Evolutionary conservation across 2,329 filamentous ascomycete genomes (phyloP).

Genomic region (Elsinoe necatrix): DNA sequence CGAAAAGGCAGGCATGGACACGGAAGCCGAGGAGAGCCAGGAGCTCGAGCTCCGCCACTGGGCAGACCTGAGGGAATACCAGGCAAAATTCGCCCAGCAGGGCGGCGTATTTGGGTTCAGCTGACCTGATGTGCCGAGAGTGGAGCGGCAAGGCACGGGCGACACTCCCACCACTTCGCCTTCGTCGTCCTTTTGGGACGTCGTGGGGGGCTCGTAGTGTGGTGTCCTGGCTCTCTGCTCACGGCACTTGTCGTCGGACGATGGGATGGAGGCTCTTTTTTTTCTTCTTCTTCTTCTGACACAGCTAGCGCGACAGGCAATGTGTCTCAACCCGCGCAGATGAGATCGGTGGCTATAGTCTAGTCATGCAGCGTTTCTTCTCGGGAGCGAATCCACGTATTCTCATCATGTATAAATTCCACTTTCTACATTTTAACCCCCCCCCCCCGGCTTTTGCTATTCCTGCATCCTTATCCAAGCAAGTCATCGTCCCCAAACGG

Average conservation of each 20-base stretch:
- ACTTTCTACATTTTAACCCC: background rate
- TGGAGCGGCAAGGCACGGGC: background rate
- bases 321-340: background rate
- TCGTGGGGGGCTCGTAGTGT: background rate
- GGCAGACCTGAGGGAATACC: slow-evolving; percentile 71
- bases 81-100: slow-evolving; percentile 60
- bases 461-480: too few species aligned
- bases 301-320: background rate
- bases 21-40: slow-evolving; percentile 41
- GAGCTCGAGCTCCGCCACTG: slow-evolving; percentile 69
- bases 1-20: slow-evolving; percentile 46
- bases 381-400: background rate
- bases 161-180: background rate
- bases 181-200: background rate
- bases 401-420: slow-evolving; percentile 10
- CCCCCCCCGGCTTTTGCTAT: too few species aligned
- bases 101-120: slow-evolving; percentile 45
- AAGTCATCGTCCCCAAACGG: slow-evolving; percentile 35
- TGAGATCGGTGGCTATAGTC: too few species aligned
- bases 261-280: too few species aligned
- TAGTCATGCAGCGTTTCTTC: background rate
- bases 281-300: background rate
- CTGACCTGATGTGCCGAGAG: slow-evolving; percentile 18
- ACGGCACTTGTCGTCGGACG: background rate
- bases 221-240: background rate